Evolutionary conservation across 2,329 filamentous ascomycete species (phyloP), one percentile per base, ranked within the genome.

Genomic region (Paecilomyces variotii): DNA sequence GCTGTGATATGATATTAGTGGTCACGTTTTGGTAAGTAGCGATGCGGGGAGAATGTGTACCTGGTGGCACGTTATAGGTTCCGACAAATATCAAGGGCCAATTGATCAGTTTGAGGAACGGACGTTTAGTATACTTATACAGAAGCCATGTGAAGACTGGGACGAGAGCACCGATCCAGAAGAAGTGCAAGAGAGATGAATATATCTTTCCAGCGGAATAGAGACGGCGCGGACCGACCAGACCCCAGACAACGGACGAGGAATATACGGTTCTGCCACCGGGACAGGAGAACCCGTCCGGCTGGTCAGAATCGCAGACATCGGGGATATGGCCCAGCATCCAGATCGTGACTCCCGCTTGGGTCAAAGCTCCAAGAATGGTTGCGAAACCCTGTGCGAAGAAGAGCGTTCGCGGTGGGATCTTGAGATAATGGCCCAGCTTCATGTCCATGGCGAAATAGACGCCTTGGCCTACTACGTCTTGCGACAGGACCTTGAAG

Each of bases 361-460:
- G 78, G 0, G 76, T 76, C 1, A 81, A 67, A 3, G 76, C 76
- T 4, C 78, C 79, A 2, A 80, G 68, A 45, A 81, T 70, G 10
- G 78, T 80, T 34, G 79, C 79, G 11, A 78, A 61, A 1, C 76
- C 75, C 65, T 83, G 80, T 6, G 75, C 77, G 34, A 74, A 72
- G 65, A 82, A 82, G 2, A 79, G 70, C 10, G 76, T 78, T 3
- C 75, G 72, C 0, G 77, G 78, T 0, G 79, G 75, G 50, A 82
- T 77, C 64, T 82, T 81, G 57, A 80, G 68, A 65, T 82, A 81
- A 58, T 80, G 79, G 1, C 74, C 80, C 35, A 82, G 67, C 66
- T 82, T 82, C 74, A 81, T 74, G 61, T 82, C 80, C 61, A 77
- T 73, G 1, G 74, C 72, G 57, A 80, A 81, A 45, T 75, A 78